Base-by-base conservation (phyloP, 345 rosid species). In the Salix purpurea region DNA sequence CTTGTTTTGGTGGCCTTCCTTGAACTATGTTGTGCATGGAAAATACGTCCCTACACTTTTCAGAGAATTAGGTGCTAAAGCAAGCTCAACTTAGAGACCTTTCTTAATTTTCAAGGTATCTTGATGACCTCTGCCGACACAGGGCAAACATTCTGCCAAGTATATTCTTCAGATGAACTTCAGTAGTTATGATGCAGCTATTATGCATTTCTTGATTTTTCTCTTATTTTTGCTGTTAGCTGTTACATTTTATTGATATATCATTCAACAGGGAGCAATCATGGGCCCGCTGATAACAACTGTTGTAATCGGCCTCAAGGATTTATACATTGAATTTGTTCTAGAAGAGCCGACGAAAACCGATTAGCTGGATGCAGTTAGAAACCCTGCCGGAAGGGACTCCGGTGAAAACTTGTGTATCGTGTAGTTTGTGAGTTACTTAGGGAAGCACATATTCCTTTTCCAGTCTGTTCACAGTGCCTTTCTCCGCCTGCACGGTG, bases 261-360 rank as follows among this genome's bases (percentile, higher is more conserved):
- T 67, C 36, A 30, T 67, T 46, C 69, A 70, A 74, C 87, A 96
- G 99, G 98, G 99, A 79, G 99, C 99, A 39, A 93, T 96, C 67
- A 96, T 93, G 98, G 99, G 98, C 6, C 99, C 99, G 2, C 84
- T 96, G 84, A 92, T 96, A 79, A 93, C 98, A 7, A 96, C 98
- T 0, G 97, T 93, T 65, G 89, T 96, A 79, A 90, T 96, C 15
- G 98, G 94, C 18, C 86, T 96, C 23, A 96, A 96, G 87, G 97
- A 96, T 88, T 76, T 96, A 71, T 96, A 96, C 50, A 89, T 84
- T 5, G 99, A 96, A 81, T 93, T 92, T 80, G 93, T 96, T 60
- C 77, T 96, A 40, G 91, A 77, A 24, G 94, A 86, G 75, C 86
- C 90, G 0, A 87, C 84, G 88, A 88, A 87, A 81, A 79, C 58